Base-by-base conservation (phyloP, 1,139 yeast genomes). In the Magnusiomyces paraingens region DNA sequence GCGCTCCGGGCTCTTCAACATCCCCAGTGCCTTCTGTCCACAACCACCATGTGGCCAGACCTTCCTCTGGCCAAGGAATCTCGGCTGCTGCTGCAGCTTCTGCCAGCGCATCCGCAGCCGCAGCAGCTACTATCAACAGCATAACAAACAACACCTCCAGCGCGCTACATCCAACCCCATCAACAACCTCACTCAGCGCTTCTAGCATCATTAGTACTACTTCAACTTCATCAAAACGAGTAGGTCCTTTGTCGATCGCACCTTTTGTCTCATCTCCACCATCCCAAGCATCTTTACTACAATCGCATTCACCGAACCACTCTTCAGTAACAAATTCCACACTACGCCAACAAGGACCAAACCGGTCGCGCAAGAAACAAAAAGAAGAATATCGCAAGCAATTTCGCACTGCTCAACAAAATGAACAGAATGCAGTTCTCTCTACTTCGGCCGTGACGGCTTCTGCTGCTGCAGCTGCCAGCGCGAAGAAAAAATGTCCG, bases 381-480 rank as follows among this genome's bases (percentile, higher is more conserved):
- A 26, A 40, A 17, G 50, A 52, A 46, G 52, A 52, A 20, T 52
- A 41, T 21, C 48, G 40, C 3, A 21, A 17, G 3, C 52, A 52
- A 26, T 32, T 39, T 1, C 22, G 46, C 10, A 39, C 46, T 17
- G 52, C 55, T 5, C 52, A 50, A 32, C 47, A 50, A 18, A 26
- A 47, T 29, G 55, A 52, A 20, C 47, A 48, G 14, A 22, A 49
- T 8, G 52, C 52, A 2, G 22, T 52, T 8, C 42, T 49, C n/a
- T 48, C 49, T n/a, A 32, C 50, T 6, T 52, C 55, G 1, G 21
- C 47, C 18, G 12, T 15, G 12, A 52, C 55, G 11, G 55, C 55
- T 8, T 52, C 55, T 6, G 55, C 55, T 6, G 55, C 55, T 11
- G 53, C 53, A 3, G 47, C 45, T 2, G 51, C 51, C n/a, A 46